Evolutionary conservation across 129 eudicot genomes (phyloP).

Genomic region (Gnaphalium uliginosum): DNA sequence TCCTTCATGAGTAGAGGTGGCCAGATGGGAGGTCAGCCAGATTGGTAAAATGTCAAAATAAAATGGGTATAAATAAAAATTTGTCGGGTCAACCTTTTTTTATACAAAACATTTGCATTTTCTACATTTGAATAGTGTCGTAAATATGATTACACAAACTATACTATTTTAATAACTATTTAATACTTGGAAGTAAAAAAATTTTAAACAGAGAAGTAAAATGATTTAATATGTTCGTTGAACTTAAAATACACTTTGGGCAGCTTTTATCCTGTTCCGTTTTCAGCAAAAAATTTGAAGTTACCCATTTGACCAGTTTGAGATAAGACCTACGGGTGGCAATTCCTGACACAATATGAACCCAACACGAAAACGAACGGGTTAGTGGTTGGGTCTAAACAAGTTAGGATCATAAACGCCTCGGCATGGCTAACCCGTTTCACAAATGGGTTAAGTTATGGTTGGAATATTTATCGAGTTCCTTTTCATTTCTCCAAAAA

Average conservation of each 20-base stretch:
- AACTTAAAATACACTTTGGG: constrained; percentile 10
- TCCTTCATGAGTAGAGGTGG: not conserved
- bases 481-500: no score
- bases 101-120: not conserved
- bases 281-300: not conserved
- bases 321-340: not conserved
- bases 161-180: not conserved
- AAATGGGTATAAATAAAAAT: not conserved
- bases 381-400: no score
- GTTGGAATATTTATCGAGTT: no score
- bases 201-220: no score
- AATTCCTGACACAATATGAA: not conserved
- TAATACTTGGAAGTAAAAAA: not conserved
- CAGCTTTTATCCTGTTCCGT: not conserved
- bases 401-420: no score
- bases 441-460: no score
- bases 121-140: not conserved
- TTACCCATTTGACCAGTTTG: not conserved
- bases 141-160: not conserved
- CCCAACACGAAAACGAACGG: not conserved
- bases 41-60: constrained; percentile 7
- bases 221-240: not conserved
- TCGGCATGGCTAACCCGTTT: no score
- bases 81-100: not conserved
- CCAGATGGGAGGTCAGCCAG: not conserved